Evolutionary conservation across 129 eudicot species (phyloP), one percentile per base, ranked within the genome.

Genomic region (Glebionis coronaria): DNA sequence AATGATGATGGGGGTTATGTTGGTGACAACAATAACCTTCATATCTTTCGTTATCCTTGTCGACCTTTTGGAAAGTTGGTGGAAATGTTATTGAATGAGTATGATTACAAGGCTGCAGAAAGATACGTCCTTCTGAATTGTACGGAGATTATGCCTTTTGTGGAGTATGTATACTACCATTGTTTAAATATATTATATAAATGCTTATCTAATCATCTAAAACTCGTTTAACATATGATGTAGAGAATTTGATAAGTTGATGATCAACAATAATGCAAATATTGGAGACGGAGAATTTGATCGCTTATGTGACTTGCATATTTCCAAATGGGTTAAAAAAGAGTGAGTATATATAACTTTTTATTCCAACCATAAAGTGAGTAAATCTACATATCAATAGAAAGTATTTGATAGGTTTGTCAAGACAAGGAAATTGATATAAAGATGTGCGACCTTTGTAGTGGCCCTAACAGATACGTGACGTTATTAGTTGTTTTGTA

Each of bases 121-220:
- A 63, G 50, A 63, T 63, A 63, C 44, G 68, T 63, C 42, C 53
- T 63, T 42, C 31, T 63, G 7, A 63, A 42, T 40, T 63, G 68
- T 21, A 8, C 0, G 9, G 54, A 63, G 53, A 44, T 63, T 9
- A 27, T n/a, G 52, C 50, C 50, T 42, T 63, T 38, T 40, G 68
- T 63, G 15, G 31, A 63, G 68, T 63, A 63, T 19, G 68, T 63
- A 42, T 27, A 5, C 5, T 14, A 58, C 28, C 42, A 58, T 27
- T 56, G 9, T 21, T 20, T 56, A 20, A 40, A 15, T 27, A 27
- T 3, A 58, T 18, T 45, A 45, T 45, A n/a, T 0, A 54, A 16
- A 54, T 18, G 27, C 12, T 2, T 19, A 54, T 18, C 2, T 54
- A 12, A 12, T 15, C 0, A 21, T 15, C 20, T 3, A 3, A 4